Evolutionary conservation across 1,139 yeast genomes (phyloP).

Genomic region (Arxiozyma telluris): DNA sequence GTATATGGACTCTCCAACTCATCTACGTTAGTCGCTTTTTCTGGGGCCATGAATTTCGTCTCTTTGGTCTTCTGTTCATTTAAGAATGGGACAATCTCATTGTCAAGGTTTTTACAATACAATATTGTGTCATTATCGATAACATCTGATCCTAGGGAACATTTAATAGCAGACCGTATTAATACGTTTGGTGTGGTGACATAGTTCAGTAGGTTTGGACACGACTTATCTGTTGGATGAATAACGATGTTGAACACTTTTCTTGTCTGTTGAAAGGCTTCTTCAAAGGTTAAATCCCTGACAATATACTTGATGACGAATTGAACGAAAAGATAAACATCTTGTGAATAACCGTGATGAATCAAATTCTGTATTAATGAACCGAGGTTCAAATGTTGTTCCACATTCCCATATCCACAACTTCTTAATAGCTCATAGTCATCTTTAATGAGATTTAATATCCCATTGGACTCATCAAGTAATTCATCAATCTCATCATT

Average conservation of each 20-base stretch:
- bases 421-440: conserved; percentile 35
- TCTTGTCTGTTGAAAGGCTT: conserved; percentile 80
- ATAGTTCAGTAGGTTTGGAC: conserved; percentile 77
- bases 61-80: conserved; percentile 17
- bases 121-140: conserved; percentile 53
- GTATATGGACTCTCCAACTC: conserved; percentile 65
- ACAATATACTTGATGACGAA: conserved; percentile 63
- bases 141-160: conserved; percentile 59
- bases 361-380: conserved; percentile 60
- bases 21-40: conserved; percentile 29
- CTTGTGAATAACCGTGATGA: conserved; percentile 75
- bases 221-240: conserved; percentile 61
- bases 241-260: conserved; percentile 80
- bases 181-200: conserved; percentile 92
- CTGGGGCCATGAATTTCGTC: conserved; percentile 37
- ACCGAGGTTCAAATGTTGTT: conserved; percentile 57
- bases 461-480: conserved; percentile 22
- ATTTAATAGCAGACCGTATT: conserved; percentile 64
- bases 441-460: conserved; percentile 34
- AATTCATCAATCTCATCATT: conserved; percentile 30
- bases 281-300: conserved; percentile 85
- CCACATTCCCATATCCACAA: conserved; percentile 45
- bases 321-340: conserved; percentile 65
- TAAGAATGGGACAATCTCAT: conserved; percentile 41
- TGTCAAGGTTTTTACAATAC: conserved; percentile 59